Evolutionary conservation across 2,329 filamentous ascomycete species (phyloP).

Genomic region (Alternaria triticimaculans): DNA sequence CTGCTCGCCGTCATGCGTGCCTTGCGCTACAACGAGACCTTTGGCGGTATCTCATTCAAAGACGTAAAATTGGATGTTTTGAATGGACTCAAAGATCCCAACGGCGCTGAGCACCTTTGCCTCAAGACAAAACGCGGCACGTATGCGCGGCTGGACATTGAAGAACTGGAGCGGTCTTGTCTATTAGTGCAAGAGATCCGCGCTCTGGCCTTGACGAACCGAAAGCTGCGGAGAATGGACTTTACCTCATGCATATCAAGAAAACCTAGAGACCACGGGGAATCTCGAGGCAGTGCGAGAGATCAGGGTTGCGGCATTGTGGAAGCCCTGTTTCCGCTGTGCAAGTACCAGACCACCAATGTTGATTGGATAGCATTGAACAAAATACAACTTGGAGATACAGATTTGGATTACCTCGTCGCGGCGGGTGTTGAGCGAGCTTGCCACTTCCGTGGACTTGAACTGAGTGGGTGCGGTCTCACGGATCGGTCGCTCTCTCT

Average conservation of each 20-base stretch:
- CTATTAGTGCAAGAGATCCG: slow-evolving; percentile 73
- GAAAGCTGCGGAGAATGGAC: slow-evolving; percentile 67
- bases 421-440: slow-evolving; percentile 70
- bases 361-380: slow-evolving; percentile 75
- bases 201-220: slow-evolving; percentile 70
- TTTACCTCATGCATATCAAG: slow-evolving; percentile 68
- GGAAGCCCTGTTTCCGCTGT: slow-evolving; percentile 72
- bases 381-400: slow-evolving; percentile 72
- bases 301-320: slow-evolving; percentile 73
- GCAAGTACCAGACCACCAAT: slow-evolving; percentile 70
- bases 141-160: slow-evolving; percentile 60
- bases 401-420: slow-evolving; percentile 71
- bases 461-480: slow-evolving; percentile 69
- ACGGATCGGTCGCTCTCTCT: slow-evolving; percentile 66
- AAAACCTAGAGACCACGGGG: slow-evolving; percentile 55
- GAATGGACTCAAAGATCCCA: slow-evolving; percentile 66
- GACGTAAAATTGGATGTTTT: slow-evolving; percentile 68
- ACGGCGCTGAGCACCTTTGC: slow-evolving; percentile 68
- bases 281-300: slow-evolving; percentile 54
- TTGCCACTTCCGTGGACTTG: slow-evolving; percentile 71
- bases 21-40: slow-evolving; percentile 73
- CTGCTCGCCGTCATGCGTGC: slow-evolving; percentile 74
- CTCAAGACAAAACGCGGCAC: slow-evolving; percentile 63
- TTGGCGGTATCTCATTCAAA: slow-evolving; percentile 71
- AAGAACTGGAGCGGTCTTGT: slow-evolving; percentile 62